Conservation (phyloP, 192 early-diverging fungal genomes). For the Haplosporangium gracile region DNA sequence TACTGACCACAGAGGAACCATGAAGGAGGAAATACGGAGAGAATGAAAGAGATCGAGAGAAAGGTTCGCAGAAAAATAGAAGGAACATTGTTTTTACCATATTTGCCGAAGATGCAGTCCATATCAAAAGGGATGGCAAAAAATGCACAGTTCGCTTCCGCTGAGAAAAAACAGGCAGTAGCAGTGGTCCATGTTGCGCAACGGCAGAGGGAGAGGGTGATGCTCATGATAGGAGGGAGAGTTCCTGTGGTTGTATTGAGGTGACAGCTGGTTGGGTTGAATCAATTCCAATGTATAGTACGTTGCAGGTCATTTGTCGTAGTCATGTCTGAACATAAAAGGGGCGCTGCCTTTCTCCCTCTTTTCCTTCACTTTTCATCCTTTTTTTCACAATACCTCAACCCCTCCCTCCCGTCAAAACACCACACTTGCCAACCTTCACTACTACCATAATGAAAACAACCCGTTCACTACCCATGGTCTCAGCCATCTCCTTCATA, state of each 20-base stretch:
- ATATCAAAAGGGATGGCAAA: too few species aligned
- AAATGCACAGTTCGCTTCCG: too few species aligned
- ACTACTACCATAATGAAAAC: neutral
- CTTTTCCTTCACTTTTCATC: too few species aligned
- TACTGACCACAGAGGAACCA: neutral
- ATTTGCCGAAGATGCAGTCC: neutral
- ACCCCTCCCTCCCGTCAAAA: neutral
- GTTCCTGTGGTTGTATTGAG: neutral
- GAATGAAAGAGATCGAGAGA: neutral
- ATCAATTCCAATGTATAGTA: neutral
- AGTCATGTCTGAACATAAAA: neutral
- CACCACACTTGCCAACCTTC: neutral
- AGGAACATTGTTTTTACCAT: neutral
- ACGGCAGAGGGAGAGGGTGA: neutral
- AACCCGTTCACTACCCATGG: neutral
- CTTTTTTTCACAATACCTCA: neutral
- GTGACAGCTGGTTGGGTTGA: neutral
- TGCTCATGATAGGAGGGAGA: neutral
- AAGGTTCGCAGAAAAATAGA: neutral
- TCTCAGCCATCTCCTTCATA: neutral
- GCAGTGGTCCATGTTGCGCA: neutral
- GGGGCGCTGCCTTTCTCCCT: neutral
- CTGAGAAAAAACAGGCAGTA: neutral
- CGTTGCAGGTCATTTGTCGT: neutral
- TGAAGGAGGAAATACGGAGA: neutral